phyloP scores from a whole-genome alignment of 495 filamentous ascomycete species.

The Aspergillus cristatus region DNA sequence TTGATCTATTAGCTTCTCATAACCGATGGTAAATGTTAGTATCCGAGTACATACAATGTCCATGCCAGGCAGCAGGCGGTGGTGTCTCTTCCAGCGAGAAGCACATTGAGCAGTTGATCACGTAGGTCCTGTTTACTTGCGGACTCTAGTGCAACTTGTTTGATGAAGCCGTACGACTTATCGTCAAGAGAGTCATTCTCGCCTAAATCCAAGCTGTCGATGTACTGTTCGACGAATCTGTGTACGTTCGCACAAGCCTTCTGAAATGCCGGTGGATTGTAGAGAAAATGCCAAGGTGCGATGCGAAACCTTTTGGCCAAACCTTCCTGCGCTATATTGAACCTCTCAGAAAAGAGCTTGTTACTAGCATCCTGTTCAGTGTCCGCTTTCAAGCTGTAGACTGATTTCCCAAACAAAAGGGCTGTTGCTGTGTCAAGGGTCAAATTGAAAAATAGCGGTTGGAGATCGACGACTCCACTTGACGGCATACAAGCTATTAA shows the following conservation, averaged over 20 bases:
- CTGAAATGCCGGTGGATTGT: conserved; percentile 20
- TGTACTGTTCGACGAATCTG: conserved; percentile 26
- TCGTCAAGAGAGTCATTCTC: background rate
- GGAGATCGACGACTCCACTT: conserved; percentile 25
- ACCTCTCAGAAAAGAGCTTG: conserved; percentile 24
- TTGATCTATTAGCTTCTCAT: too few relatives aligned
- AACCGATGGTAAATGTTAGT: too few relatives aligned
- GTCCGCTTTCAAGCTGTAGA: conserved; percentile 22
- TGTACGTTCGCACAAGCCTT: conserved; percentile 32
- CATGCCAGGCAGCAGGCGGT: conserved; percentile 40
- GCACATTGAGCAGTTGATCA: conserved; percentile 47
- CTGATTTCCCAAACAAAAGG: conserved; percentile 37
- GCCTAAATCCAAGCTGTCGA: conserved; percentile 13
- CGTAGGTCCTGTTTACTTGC: conserved; percentile 26
- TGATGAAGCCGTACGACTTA: conserved; percentile 10
- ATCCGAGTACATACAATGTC: conserved; percentile 19
- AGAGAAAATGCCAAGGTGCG: conserved; percentile 27
- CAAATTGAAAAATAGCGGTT: conserved; percentile 37
- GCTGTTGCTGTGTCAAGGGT: conserved; percentile 37
- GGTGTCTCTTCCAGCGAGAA: conserved; percentile 56
- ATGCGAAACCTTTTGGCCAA: conserved; percentile 30
- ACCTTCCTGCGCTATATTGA: conserved; percentile 27
- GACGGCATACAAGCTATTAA: conserved; percentile 10
- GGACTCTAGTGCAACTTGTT: conserved; percentile 16
- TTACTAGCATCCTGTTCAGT: conserved; percentile 9